phyloP scores from a whole-genome alignment of 495 filamentous ascomycete species.

The Tuber melanosporum region DNA sequence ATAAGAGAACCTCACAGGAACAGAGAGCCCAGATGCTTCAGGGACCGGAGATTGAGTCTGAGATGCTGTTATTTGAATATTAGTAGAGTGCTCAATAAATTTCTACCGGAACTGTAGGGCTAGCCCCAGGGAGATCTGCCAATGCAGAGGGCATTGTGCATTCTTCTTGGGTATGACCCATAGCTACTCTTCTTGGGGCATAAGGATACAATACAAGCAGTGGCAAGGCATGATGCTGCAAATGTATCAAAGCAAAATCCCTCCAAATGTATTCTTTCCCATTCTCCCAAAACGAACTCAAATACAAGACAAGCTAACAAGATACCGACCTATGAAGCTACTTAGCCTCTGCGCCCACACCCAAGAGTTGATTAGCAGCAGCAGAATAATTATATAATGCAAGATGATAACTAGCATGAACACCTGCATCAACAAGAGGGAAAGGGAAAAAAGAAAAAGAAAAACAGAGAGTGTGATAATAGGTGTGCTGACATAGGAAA shows the following conservation, averaged over 20 bases:
- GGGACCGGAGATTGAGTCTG: background rate
- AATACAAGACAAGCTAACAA: background rate
- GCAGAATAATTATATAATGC: background rate
- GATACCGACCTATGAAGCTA: background rate
- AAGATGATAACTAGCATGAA: background rate
- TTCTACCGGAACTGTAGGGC: background rate
- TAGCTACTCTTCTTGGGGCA: background rate
- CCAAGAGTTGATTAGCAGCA: background rate
- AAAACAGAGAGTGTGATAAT: constrained; percentile 15
- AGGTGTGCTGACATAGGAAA: constrained; percentile 34
- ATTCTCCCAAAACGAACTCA: background rate
- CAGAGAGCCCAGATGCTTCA: background rate
- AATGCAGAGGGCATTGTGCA: background rate
- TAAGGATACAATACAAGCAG: background rate
- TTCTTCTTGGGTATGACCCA: background rate
- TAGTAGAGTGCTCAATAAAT: background rate
- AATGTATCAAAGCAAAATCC: background rate
- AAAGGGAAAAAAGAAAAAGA: constrained; percentile 26
- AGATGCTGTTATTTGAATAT: background rate
- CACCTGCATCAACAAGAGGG: constrained; percentile 13
- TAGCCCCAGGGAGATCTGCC: background rate
- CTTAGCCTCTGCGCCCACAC: background rate
- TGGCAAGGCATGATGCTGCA: background rate
- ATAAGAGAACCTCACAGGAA: background rate
- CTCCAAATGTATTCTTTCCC: background rate